Evolutionary conservation across 305 asterid genomes (phyloP).

Genomic region (Fraxinus albicans): DNA sequence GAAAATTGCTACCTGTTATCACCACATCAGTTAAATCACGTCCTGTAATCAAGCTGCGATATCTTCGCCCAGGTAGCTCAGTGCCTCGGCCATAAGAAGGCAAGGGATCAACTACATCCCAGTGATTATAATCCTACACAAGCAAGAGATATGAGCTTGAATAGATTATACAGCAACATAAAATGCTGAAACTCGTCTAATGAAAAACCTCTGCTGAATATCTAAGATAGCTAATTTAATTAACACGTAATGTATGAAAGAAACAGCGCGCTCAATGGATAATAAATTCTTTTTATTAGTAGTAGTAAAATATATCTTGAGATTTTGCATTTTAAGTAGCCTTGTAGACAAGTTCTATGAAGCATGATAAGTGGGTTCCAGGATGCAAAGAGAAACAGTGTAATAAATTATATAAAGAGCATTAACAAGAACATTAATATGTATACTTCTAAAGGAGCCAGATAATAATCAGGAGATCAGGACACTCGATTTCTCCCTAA

Average conservation of each 20-base stretch:
- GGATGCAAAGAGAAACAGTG: background rate
- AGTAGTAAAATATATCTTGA: background rate
- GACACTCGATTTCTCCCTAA: background rate
- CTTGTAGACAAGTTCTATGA: background rate
- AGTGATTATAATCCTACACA: slow-evolving; percentile 65
- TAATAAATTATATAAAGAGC: background rate
- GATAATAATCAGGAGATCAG: background rate
- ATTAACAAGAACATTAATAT: background rate
- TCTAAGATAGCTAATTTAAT: background rate
- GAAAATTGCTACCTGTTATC: slow-evolving; percentile 61
- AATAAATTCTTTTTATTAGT: background rate
- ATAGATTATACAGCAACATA: background rate
- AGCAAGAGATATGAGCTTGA: background rate
- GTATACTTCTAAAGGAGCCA: background rate
- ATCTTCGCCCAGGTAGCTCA: slow-evolving; percentile 74
- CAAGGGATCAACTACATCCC: slow-evolving; percentile 84
- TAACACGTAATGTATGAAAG: background rate
- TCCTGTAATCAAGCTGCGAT: slow-evolving; percentile 83
- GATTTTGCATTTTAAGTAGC: background rate
- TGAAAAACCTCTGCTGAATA: background rate
- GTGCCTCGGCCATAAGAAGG: slow-evolving; percentile 95
- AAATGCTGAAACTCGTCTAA: background rate
- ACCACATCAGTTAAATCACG: slow-evolving; percentile 83
- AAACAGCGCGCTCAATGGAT: background rate
- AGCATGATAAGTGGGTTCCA: background rate